A percentile compares a stretch with the other conserved stretches of the same genome.
Conservation (phyloP, 345 rosid genomes). For the Triadica sebifera region DNA sequence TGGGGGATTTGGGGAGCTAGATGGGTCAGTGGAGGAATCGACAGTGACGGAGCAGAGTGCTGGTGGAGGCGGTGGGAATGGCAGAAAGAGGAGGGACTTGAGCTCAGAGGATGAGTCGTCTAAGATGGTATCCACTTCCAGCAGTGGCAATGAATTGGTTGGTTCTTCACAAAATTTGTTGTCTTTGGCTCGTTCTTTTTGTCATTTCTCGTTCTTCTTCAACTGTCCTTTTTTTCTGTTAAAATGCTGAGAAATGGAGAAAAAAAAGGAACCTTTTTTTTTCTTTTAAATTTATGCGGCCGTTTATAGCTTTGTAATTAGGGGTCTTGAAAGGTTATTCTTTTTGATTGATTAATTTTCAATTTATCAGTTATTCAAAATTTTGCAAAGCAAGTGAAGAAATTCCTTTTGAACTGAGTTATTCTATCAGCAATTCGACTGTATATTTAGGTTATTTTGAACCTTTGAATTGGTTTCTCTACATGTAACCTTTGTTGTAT, state of each 20-base stretch:
- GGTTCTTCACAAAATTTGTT: slow-evolving; percentile 14
- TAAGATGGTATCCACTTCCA: slow-evolving; percentile 68
- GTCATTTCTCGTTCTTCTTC: not conserved
- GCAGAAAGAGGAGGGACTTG: slow-evolving; percentile 62
- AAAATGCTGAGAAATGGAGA: not conserved
- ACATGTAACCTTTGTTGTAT: not conserved
- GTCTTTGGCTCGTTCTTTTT: slow-evolving; percentile 6
- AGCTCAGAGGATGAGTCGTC: slow-evolving; percentile 74
- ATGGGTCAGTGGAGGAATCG: slow-evolving; percentile 68
- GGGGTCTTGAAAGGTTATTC: no score
- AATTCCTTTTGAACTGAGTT: not conserved
- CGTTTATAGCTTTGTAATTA: not conserved
- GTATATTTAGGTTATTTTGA: no score
- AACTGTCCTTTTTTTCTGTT: not conserved
- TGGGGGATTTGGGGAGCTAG: slow-evolving; percentile 30
- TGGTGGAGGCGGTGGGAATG: slow-evolving; percentile 50
- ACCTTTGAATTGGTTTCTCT: not conserved
- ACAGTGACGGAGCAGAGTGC: slow-evolving; percentile 64
- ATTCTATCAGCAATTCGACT: no score
- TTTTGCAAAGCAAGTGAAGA: not conserved
- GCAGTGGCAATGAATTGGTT: slow-evolving; percentile 76
- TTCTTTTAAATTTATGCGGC: not conserved
- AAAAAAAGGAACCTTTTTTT: not conserved
- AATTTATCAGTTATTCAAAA: not conserved
- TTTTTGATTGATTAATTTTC: not conserved